Evolutionary conservation across 2,329 filamentous ascomycete genomes (phyloP), one percentile per base, ranked within the genome.

Genomic region (Verticillium nonalfalfae): DNA sequence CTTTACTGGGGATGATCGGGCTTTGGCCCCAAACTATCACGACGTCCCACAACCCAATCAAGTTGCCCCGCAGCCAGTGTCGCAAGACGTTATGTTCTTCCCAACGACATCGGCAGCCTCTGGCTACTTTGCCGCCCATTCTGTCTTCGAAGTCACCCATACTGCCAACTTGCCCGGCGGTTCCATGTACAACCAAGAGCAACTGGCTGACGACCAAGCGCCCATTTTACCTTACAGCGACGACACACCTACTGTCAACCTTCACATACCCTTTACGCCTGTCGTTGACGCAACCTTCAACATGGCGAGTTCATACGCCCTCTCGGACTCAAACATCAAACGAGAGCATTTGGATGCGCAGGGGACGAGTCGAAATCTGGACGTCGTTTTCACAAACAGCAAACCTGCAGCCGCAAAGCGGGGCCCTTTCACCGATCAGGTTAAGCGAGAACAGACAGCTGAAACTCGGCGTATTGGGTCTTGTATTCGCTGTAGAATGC

Each of bases 401-500:
- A 71, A 73, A 50, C 73, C 74, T 2, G 71, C 75, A 7, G 70
- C 76, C 7, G 72, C 76, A 7, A 76, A 75, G 60, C 76, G 83
- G 11, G 83, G 82, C 0, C 84, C 83, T 2, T 87, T 86, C 71
- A 82, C 78, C 62, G 80, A 83, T 59, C 74, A 76, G n/a, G 73
- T 72, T 10, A 75, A 80, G 35, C 78, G 83, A 31, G 76, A 83
- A 63, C 75, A 80, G 65, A 87, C 84, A 1, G 85, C 85, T 0
- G 75, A 80, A 61, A 86, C 84, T 2, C 77, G 85, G 62, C 81
- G 80, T 60, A 81, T 84, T 18, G 84, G 83, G 9, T 85, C 82
- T 21, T 87, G 85, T 66, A 81, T 87, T 62, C 77, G 84, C 55
- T 87, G 85, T 64, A 78, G 82, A 58, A 85, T 86, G 82, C 85